Evolutionary conservation across 2,329 filamentous ascomycete species (phyloP).

Genomic region (Calcarisporium arbuscula): DNA sequence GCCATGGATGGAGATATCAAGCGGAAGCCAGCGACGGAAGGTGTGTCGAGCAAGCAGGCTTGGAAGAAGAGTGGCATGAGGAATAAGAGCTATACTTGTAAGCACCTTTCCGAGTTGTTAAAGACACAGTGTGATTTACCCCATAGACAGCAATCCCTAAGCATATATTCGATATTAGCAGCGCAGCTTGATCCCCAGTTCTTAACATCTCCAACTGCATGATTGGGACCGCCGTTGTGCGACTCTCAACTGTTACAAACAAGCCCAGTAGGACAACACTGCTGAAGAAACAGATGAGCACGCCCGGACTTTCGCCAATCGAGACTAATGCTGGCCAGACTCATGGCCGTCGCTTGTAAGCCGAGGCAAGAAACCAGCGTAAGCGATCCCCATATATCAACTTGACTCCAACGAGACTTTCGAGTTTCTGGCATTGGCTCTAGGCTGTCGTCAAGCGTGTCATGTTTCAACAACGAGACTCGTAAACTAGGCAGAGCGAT

Average conservation of each 20-base stretch:
- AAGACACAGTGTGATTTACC: constrained; percentile 31
- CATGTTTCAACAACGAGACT: no score
- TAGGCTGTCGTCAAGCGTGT: no score
- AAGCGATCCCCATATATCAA: constrained; percentile 53
- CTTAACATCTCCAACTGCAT: constrained; percentile 51
- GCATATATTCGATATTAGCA: constrained; percentile 53
- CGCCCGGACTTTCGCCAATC: constrained; percentile 44
- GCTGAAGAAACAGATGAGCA: constrained; percentile 37
- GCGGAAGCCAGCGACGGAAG: constrained; percentile 57
- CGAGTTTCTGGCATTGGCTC: constrained; percentile 47
- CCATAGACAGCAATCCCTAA: constrained; percentile 57
- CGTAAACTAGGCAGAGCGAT: no score
- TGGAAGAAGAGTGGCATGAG: constrained; percentile 67
- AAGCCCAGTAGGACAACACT: constrained; percentile 35
- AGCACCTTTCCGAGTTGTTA: constrained; percentile 4
- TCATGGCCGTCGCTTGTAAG: constrained; percentile 48
- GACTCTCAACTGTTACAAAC: constrained; percentile 43
- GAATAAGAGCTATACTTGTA: constrained; percentile 50
- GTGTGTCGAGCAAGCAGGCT: constrained; percentile 56
- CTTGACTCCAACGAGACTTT: constrained; percentile 44
- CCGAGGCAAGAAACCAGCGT: constrained; percentile 54
- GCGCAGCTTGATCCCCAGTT: constrained; percentile 47
- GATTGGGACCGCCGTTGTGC: constrained; percentile 44
- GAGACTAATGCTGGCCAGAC: constrained; percentile 49
- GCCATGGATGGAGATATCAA: constrained; percentile 58